Evolutionary conservation across 2,329 filamentous ascomycete genomes (phyloP).

Genomic region (Penicillium sumatraense): DNA sequence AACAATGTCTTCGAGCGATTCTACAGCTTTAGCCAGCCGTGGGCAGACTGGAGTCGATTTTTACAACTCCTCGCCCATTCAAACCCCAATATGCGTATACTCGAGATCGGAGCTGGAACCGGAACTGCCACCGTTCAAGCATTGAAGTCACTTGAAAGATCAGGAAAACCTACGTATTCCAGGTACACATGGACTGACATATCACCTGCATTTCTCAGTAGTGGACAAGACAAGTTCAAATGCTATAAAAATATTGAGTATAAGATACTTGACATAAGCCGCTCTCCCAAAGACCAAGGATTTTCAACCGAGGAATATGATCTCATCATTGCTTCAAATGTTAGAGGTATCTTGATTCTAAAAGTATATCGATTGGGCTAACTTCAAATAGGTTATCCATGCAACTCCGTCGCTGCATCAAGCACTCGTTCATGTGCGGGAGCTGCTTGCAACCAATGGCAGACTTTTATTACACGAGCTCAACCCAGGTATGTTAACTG

Average conservation of each 20-base stretch:
- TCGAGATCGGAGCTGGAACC: conserved; percentile 19
- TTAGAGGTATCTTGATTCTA: background rate
- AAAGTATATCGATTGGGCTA: no score
- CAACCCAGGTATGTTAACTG: background rate
- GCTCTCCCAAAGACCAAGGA: background rate
- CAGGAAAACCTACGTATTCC: conserved; percentile 5
- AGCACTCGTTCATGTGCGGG: background rate
- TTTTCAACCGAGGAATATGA: conserved; percentile 3
- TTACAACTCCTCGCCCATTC: background rate
- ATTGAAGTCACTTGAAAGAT: conserved; percentile 7
- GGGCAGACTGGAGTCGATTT: background rate
- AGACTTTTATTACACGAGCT: no score
- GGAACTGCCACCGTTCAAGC: conserved; percentile 13
- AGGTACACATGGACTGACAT: conserved; percentile 23
- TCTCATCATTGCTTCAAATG: conserved; percentile 3
- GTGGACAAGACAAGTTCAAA: conserved; percentile 14
- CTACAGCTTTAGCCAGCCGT: background rate
- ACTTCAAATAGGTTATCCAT: conserved; percentile 3
- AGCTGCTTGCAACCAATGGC: no score
- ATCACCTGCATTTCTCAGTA: conserved; percentile 9
- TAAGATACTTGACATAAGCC: conserved; percentile 9
- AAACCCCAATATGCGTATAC: background rate
- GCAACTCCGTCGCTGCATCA: conserved; percentile 2
- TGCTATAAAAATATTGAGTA: background rate
- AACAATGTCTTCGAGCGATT: background rate